Percentiles rank a stretch among this genome's conserved stretches.
These are phyloP conservation scores for Boletellus ananas DNA, from an alignment of 768 basidiomycete genomes.

Conservation along the genomic window DNA sequence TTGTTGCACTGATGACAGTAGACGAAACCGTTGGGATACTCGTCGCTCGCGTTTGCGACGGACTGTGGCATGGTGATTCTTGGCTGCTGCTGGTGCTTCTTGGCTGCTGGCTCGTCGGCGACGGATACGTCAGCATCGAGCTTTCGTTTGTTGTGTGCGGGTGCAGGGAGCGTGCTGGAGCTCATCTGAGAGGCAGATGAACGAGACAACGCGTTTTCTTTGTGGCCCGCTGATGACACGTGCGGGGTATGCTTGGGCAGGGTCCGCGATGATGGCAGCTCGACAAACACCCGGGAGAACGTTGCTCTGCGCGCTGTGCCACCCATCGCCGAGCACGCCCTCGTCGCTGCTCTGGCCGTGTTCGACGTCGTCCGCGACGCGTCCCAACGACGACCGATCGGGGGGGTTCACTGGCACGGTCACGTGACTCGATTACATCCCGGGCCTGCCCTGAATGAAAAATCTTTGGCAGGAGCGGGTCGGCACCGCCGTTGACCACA, in stretches of 20 bases:
- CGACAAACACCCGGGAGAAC: slow-evolving; percentile 51
- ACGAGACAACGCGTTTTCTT: slow-evolving; percentile 46
- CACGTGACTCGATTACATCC: slow-evolving; percentile 23
- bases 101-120: slow-evolving; percentile 15
- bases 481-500: background rate
- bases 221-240: slow-evolving; percentile 33
- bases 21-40: slow-evolving; percentile 38
- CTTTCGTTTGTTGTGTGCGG: slow-evolving; percentile 48
- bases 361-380: slow-evolving; percentile 19
- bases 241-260: slow-evolving; percentile 20
- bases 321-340: slow-evolving; percentile 14
- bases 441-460: slow-evolving; percentile 32
- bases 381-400: slow-evolving; percentile 7
- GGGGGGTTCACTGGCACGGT: slow-evolving; percentile 26
- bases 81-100: slow-evolving; percentile 34
- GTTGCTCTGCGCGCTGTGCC: slow-evolving; percentile 25
- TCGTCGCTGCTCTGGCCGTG: slow-evolving; percentile 14
- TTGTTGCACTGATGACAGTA: slow-evolving; percentile 73
- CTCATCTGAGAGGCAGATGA: slow-evolving; percentile 29
- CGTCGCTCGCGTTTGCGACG: slow-evolving; percentile 19
- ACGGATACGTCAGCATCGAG: slow-evolving; percentile 29
- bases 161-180: slow-evolving; percentile 28
- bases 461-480: slow-evolving; percentile 9
- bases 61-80: slow-evolving; percentile 17
- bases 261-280: slow-evolving; percentile 44